Conservation (phyloP, 1,284 basidiomycete genomes). For the Moesziomyces parantarcticus region DNA sequence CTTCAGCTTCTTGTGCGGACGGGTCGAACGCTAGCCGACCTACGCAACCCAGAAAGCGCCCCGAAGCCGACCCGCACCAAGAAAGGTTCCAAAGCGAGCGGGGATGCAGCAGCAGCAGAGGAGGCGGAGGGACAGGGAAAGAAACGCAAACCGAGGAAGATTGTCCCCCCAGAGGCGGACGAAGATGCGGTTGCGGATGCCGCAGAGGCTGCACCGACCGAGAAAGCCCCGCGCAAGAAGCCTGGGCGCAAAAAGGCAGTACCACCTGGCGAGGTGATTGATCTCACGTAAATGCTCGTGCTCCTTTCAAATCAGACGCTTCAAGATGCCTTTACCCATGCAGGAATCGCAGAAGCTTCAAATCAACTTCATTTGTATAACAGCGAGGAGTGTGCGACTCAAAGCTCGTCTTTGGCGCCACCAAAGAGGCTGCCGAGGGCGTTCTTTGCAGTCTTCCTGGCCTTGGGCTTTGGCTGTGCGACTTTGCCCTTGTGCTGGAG, state of each 20-base stretch:
- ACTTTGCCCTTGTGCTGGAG: conserved; percentile 18
- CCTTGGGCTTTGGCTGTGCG: conserved; percentile 25
- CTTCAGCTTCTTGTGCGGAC: conserved; percentile 23
- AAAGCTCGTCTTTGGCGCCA: conserved; percentile 28
- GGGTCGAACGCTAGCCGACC: conserved; percentile 16
- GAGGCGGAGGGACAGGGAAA: neutral
- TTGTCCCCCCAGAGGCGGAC: neutral
- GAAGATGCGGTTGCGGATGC: neutral
- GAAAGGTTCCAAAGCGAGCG: neutral
- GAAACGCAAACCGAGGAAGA: conserved; percentile 7
- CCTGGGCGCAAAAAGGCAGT: neutral
- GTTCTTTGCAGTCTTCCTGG: conserved; percentile 17
- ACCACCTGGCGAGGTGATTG: neutral
- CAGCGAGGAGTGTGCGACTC: neutral
- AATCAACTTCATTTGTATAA: too few species aligned
- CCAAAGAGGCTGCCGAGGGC: conserved; percentile 14
- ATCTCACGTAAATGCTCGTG: neutral
- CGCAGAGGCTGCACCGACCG: neutral
- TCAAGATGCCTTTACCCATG: too few species aligned
- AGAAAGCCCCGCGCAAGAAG: neutral
- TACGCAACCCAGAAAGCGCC: conserved; percentile 6
- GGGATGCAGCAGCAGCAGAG: neutral
- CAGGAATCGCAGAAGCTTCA: too few species aligned
- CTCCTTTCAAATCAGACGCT: neutral
- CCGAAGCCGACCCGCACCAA: conserved; percentile 2